These are phyloP conservation scores for Tetragonia tetragonoides DNA, from an alignment of 148 eudicot species.

Conservation along the genomic window DNA sequence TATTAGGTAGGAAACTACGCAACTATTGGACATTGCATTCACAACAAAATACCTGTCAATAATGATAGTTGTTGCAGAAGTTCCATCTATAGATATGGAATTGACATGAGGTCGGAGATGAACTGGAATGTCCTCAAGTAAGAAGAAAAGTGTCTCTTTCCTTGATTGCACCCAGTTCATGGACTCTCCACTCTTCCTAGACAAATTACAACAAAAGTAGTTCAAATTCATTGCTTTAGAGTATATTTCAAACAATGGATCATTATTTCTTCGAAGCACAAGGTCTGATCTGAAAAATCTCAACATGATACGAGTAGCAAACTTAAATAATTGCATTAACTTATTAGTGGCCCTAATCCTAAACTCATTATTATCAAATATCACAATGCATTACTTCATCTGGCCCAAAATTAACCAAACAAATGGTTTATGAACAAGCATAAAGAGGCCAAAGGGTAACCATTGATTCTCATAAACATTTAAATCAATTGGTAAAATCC, in stretches of 20 bases:
- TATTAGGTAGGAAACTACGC: neutral
- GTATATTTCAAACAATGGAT: too few relatives aligned
- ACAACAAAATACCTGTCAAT: slow-evolving; percentile 53
- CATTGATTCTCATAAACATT: neutral
- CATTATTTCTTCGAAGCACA: too few relatives aligned
- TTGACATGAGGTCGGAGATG: slow-evolving; percentile 51
- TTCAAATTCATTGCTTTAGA: neutral
- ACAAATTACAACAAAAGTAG: slow-evolving; percentile 38
- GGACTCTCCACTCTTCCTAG: slow-evolving; percentile 84
- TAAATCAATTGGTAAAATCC: neutral
- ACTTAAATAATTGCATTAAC: neutral
- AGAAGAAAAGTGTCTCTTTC: slow-evolving; percentile 72
- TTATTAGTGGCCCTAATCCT: neutral
- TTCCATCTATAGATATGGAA: slow-evolving; percentile 88
- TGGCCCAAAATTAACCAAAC: neutral
- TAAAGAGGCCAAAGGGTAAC: neutral
- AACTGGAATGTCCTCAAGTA: slow-evolving; percentile 70
- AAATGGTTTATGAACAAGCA: neutral
- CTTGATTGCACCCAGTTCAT: slow-evolving; percentile 85
- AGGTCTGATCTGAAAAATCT: neutral
- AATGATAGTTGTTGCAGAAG: slow-evolving; percentile 91
- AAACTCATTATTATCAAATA: neutral
- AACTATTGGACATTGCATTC: neutral
- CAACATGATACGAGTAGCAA: neutral
- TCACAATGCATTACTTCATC: neutral